These are phyloP conservation scores for Jasminum sambac DNA, from an alignment of 257 asterid genomes.

Conservation along the genomic window DNA sequence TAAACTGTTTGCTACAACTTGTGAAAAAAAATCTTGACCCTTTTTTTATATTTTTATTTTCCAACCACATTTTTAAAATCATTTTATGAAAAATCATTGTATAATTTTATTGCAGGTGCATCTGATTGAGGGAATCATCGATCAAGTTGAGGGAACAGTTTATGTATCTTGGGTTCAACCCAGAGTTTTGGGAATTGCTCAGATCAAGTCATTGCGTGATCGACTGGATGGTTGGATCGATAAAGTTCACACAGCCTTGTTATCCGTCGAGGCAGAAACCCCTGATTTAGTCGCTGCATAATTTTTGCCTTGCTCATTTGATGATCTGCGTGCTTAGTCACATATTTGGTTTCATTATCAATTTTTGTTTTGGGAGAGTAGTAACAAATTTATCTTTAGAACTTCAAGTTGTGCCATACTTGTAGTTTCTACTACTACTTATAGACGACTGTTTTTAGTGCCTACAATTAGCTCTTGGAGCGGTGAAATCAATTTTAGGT, in stretches of 20 bases:
- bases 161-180: conserved; percentile 98
- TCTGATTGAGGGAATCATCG: conserved; percentile 89
- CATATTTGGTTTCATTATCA: conserved; percentile 11
- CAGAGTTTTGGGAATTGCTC: conserved; percentile 83
- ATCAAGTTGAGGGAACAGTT: conserved; percentile 89
- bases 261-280: conserved; percentile 93
- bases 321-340: conserved; percentile 8
- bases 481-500: background rate
- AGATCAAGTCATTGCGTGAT: conserved; percentile 80
- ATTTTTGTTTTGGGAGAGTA: conserved; percentile 2
- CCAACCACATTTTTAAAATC: too few species aligned
- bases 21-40: too few species aligned
- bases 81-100: too few species aligned
- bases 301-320: conserved; percentile 29
- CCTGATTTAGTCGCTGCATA: conserved; percentile 89
- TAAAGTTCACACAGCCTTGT: conserved; percentile 83
- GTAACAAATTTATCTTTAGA: conserved; percentile 22
- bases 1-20: too few species aligned
- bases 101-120: conserved; percentile 60
- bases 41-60: too few species aligned
- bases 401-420: conserved; percentile 17
- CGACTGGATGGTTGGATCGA: conserved; percentile 84
- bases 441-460: conserved; percentile 3
- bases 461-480: conserved; percentile 18
- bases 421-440: background rate